These are phyloP conservation scores for Puccinia hordei DNA, from an alignment of 1,284 basidiomycete genomes.

Conservation along the genomic window DNA sequence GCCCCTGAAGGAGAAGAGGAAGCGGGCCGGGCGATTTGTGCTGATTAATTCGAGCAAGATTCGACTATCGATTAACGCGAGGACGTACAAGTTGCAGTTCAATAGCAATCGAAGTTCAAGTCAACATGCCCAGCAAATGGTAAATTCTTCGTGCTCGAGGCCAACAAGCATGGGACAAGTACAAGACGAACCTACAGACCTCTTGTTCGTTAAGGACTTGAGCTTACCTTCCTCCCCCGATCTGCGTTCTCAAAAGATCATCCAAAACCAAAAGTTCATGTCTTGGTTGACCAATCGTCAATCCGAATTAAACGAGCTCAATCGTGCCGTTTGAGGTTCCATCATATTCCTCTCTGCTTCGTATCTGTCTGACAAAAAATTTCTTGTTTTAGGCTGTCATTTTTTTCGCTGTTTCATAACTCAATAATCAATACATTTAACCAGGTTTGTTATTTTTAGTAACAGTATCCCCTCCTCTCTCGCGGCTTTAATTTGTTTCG, in stretches of 20 bases:
- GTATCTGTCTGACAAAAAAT: background rate
- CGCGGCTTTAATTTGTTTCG: no score
- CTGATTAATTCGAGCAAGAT: constrained; percentile 4
- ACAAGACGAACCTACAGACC: background rate
- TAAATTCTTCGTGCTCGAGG: background rate
- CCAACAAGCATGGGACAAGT: background rate
- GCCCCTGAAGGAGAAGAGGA: background rate
- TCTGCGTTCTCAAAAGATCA: background rate
- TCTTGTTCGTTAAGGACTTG: constrained; percentile 15
- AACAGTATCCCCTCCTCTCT: no score
- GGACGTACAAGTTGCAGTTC: constrained; percentile 26
- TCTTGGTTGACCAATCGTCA: background rate
- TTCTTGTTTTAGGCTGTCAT: background rate
- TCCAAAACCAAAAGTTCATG: background rate
- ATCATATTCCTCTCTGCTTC: background rate
- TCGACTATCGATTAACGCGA: background rate
- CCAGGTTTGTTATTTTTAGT: background rate
- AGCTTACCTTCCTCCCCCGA: background rate
- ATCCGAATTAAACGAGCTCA: constrained; percentile 5
- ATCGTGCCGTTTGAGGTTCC: background rate
- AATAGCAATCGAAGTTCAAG: constrained; percentile 2
- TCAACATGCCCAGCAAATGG: no score
- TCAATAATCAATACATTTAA: background rate
- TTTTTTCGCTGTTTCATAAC: background rate
- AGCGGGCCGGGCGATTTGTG: background rate